Base-by-base conservation (phyloP, 1,284 basidiomycete species). In the Trichosporon ovoides region DNA sequence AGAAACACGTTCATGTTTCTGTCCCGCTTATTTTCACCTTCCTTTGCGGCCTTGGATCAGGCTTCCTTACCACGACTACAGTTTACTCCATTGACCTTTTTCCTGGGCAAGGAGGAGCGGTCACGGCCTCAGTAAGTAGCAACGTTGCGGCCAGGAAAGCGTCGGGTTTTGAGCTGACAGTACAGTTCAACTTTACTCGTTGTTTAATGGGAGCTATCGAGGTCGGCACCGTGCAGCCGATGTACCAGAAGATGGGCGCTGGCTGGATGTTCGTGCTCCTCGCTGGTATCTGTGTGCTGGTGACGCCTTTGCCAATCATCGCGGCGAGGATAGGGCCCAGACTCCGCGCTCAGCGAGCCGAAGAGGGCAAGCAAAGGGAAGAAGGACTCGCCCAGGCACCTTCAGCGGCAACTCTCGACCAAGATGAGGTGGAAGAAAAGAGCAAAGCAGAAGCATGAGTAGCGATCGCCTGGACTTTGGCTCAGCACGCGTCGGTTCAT, bases 181-280 rank as follows among this genome's bases (percentile, higher is more conserved):
- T 31, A 5, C 38, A 72, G 70, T 72, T 71, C 61, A 72, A 73
- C 55, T 61, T 73, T 20, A 63, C 68, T 7, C 66, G 72, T 20
- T 75, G 72, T 53, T 61, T 71, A 3, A 34, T 70, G n/a, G 72
- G 67, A n/a, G 73, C 73, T 2, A 68, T 57, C 13, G 54, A 53
- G 3, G 64, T 66, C 5, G 65, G 62, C 10, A 64, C 64, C 10
- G 63, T 70, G 24, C 66, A 72, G 53, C 57, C 68, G 13, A 59
- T 75, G 28, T 64, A 66, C 28, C 55, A 61, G n/a, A 57, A 61
- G 2, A 59, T 78, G 9, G 69, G 69, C 7, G 67, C 71, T 4
- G 77, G 76, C 13, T 77, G 73, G 74, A 74, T 74, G n/a, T 73
- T 73, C 36, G 72, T 74, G 28, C 59, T 76, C 2, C 55, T 75